Percentiles rank a stretch among this genome's conserved stretches.
These are phyloP conservation scores for Ceratopteris richardii DNA, from an alignment of 75 land plant species.

Conservation along the genomic window DNA sequence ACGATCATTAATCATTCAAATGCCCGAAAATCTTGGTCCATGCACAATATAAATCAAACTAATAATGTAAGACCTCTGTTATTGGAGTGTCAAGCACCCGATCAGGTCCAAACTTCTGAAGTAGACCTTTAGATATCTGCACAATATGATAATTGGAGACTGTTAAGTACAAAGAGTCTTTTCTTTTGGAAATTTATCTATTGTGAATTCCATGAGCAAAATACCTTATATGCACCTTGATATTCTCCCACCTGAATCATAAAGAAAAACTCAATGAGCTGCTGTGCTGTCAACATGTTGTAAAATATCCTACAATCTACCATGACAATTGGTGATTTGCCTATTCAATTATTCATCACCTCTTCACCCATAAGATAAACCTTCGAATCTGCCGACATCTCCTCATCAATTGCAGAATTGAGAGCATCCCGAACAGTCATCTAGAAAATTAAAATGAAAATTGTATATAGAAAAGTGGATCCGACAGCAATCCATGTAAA, in stretches of 20 bases:
- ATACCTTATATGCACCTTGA: conserved; percentile 95
- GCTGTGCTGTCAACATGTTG: neutral
- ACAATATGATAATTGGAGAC: conserved; percentile 1
- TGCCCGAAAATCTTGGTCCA: too few species aligned
- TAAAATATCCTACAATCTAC: neutral
- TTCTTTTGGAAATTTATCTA: too few species aligned
- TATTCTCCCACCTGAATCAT: conserved; percentile 81
- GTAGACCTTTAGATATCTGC: conserved; percentile 73
- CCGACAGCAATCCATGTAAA: neutral
- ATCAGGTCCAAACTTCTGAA: conserved; percentile 85
- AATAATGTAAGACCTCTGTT: conserved; percentile 89
- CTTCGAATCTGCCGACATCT: conserved; percentile 76
- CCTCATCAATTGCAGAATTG: conserved; percentile 86
- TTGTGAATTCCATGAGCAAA: too few species aligned
- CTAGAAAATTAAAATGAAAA: conserved; percentile 18
- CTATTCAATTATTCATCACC: conserved; percentile 26
- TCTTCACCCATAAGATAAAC: conserved; percentile 92
- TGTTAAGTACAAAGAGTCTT: too few species aligned
- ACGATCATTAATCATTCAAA: too few species aligned
- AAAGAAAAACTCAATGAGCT: conserved; percentile 6
- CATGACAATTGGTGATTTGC: too few species aligned
- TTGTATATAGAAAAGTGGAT: neutral
- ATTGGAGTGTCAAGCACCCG: conserved; percentile 89
- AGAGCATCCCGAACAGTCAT: conserved; percentile 86
- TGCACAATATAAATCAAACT: too few species aligned